A percentile compares a stretch with the other conserved stretches of the same genome.
phyloP scores from a whole-genome alignment of 768 basidiomycete genomes.

The Cytidiella melzeri region DNA sequence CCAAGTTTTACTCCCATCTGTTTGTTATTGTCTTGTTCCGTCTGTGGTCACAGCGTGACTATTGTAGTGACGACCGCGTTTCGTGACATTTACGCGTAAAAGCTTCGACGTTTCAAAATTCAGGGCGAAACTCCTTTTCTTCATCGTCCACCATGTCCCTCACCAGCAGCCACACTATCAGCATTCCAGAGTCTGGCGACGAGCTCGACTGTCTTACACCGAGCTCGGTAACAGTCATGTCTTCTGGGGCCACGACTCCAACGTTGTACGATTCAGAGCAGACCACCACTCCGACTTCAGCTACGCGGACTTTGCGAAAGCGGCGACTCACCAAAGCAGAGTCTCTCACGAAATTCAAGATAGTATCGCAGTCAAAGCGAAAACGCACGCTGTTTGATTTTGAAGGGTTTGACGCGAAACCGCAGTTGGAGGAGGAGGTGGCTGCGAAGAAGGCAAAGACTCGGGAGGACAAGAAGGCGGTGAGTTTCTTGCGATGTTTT shows the following conservation, averaged over 20 bases:
- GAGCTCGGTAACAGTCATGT: background rate
- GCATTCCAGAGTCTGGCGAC: conserved; percentile 7
- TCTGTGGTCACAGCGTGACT: no score
- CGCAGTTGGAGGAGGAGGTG: background rate
- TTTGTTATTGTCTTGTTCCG: no score
- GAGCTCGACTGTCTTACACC: conserved; percentile 8
- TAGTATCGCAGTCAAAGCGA: background rate
- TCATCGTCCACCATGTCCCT: background rate
- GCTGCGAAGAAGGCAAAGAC: conserved; percentile 27
- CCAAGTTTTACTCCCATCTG: no score
- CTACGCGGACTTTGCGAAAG: background rate
- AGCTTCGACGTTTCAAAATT: background rate
- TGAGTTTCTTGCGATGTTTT: conserved; percentile 16
- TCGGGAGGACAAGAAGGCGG: conserved; percentile 36
- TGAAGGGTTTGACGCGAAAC: background rate
- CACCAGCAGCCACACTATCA: background rate
- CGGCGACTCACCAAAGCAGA: no score
- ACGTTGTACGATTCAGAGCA: background rate
- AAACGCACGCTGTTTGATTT: background rate
- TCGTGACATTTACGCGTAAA: background rate
- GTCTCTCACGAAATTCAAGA: background rate
- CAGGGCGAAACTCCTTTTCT: background rate
- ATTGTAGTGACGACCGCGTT: background rate
- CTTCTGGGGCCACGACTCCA: background rate
- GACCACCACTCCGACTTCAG: background rate